Evolutionary conservation across 2,329 filamentous ascomycete genomes (phyloP), one percentile per base, ranked within the genome.

Genomic region (Aspergillus neotritici): DNA sequence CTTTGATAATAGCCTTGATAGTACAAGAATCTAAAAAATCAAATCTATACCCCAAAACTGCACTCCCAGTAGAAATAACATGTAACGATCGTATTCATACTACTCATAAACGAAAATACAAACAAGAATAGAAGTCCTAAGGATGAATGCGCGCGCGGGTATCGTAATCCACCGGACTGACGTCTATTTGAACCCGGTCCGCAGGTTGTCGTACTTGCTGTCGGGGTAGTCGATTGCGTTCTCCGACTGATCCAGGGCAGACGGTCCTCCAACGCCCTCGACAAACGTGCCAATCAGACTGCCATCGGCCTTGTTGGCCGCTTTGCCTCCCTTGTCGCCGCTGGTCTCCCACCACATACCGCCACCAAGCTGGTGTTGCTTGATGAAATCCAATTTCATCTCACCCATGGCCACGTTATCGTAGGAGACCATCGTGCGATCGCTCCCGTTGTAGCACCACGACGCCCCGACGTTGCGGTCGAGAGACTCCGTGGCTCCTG

Each of bases 261-360:
- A 50, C 8, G 53, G 43, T 4, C 62, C 64, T n/a, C 63, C 60
- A 34, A 66, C 52, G 6, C 58, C 56, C 15, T 68, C 64, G 9
- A 68, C 59, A 48, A 70, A 70, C 7, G 76, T 82, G 4, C 68
- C 73, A 40, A 90, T 89, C 60, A 96, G 61, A 53, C 86, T 91
- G 0, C 75, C 71, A 21, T 66, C 60, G 5, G 53, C 52, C 37
- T 61, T 57, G 36, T 58, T 56, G 5, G 60, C 66, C 15, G 46
- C 44, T 32, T 65, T 69, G 0, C 80, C 82, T 6, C 72, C 66
- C 59, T 82, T 83, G 63, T 96, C 91, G 4, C 80, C 84, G 56
- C 84, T 91, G 56, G 81, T 86, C 71, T 96, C 90, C 87, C 87
- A 93, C 88, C 89, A 96, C 90, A 96, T 96, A 14, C 78, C 87